Evolutionary conservation across 192 early-diverging fungal genomes (phyloP), one percentile per base, ranked within the genome.

Genomic region (Backusella macrospora): DNA sequence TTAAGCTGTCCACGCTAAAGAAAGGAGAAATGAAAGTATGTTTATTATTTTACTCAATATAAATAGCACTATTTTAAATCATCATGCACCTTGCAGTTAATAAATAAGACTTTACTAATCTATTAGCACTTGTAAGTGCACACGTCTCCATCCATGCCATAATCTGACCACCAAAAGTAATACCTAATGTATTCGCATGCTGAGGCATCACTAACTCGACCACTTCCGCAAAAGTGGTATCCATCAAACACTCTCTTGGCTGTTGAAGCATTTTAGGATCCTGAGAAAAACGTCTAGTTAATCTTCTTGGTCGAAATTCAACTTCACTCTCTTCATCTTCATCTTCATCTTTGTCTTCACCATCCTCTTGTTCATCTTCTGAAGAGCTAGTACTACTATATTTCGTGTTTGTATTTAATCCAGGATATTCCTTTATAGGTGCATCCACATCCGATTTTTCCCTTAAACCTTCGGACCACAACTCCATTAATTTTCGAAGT

Each of bases 131-230:
- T n/a, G 88, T 80, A 6, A 87, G 70, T 5, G 85, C 80, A 73
- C 90, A 87, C 18, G 76, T 82, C 72, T 91, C 90, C 90, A 91
- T 91, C 88, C 88, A 91, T 48, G 86, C 76, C 82, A 91, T 91
- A 48, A 91, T 91, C 65, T 90, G 86, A 21, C 90, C 90, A 67
- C 90, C 90, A 83, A 91, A 91, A 6, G 90, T 91, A 49, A 91
- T 91, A 47, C 78, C 67, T 13, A 89, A 73, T 1, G 84, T 84
- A 52, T 92, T 92, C 15, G 89, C 90, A 71, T 93, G 92, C 42
- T 92, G 90, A 10, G 91, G 91, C 77, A 92, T 81, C 5, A 92
- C 90, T 64, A 90, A 71, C 47, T 92, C 84, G 0, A 88, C 87
- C 5, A 87, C 81, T 71, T 92, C 90, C 8, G 89, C 80, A 79